Conservation (phyloP, 2,329 filamentous ascomycete species). For the Acarospora socialis region DNA sequence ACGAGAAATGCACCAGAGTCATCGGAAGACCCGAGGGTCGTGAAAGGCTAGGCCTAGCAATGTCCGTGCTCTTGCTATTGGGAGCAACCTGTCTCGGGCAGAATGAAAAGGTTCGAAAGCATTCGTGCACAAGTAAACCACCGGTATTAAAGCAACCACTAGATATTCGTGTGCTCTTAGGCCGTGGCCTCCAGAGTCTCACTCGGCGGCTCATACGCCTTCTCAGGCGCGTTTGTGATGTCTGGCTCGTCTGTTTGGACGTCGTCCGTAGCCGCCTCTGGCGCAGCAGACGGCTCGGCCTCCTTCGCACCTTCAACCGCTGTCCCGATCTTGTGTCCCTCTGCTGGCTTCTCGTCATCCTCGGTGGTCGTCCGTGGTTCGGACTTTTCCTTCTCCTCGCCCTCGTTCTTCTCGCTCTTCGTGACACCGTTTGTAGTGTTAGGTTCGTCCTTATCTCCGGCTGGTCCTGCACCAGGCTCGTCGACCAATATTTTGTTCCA, state of each 20-base stretch:
- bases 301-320: conserved; percentile 9
- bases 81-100: no score
- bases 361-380: neutral
- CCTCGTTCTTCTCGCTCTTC: conserved; percentile 1
- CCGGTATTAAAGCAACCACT: no score
- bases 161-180: no score
- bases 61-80: no score
- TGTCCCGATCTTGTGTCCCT: conserved; percentile 7
- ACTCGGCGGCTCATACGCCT: conserved; percentile 6
- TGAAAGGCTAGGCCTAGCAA: no score
- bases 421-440: no score
- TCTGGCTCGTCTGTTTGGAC: conserved; percentile 9
- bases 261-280: no score
- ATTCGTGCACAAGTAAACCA: no score
- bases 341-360: neutral
- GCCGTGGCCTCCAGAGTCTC: conserved; percentile 1
- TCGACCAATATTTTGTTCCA: conserved; percentile 74
- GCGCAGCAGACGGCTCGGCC: conserved; percentile 13
- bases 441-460: conserved; percentile 16
- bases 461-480: conserved; percentile 33
- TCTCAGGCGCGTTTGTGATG: conserved; percentile 10
- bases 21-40: no score
- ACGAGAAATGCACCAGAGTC: no score
- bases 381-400: conserved; percentile 10
- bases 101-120: no score